phyloP scores from a whole-genome alignment of 192 early-diverging fungal species.

The Obelidium mucronatum region DNA sequence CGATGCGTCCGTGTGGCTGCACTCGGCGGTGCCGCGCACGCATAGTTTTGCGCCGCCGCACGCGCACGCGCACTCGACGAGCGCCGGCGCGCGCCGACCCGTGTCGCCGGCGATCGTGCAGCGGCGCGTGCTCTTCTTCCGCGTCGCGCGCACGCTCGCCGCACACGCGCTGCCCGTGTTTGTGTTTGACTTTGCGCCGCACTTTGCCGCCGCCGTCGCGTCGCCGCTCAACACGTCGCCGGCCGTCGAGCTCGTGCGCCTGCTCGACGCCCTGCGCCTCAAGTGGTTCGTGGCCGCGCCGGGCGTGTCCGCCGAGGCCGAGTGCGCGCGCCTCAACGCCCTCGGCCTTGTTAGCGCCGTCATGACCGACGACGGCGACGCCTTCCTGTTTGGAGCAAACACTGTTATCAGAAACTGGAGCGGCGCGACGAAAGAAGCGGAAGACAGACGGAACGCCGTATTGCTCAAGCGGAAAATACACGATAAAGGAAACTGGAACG shows the following conservation, averaged over 20 bases:
- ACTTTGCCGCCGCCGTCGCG: not conserved
- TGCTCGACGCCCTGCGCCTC: not conserved
- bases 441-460: not conserved
- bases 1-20: constrained; percentile 6
- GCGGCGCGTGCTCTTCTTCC: not conserved
- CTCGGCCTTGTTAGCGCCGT: constrained; percentile 38
- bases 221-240: not conserved
- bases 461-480: not conserved
- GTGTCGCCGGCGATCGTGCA: not conserved
- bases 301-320: constrained; percentile 41
- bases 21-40: not conserved
- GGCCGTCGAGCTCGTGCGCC: not conserved
- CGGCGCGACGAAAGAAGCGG: not conserved
- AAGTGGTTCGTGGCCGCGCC: not conserved
- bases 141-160: not conserved
- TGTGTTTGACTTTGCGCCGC: not conserved
- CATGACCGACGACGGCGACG: constrained; percentile 45
- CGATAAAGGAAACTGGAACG: not conserved
- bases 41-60: not conserved
- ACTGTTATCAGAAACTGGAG: not conserved
- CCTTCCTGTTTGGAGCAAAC: constrained; percentile 46
- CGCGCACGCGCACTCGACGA: not conserved
- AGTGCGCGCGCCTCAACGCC: constrained; percentile 39
- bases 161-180: not conserved
- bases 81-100: not conserved